Evolutionary conservation across 208 protist species (phyloP).

Genomic region (Leishmania lainsoni): DNA sequence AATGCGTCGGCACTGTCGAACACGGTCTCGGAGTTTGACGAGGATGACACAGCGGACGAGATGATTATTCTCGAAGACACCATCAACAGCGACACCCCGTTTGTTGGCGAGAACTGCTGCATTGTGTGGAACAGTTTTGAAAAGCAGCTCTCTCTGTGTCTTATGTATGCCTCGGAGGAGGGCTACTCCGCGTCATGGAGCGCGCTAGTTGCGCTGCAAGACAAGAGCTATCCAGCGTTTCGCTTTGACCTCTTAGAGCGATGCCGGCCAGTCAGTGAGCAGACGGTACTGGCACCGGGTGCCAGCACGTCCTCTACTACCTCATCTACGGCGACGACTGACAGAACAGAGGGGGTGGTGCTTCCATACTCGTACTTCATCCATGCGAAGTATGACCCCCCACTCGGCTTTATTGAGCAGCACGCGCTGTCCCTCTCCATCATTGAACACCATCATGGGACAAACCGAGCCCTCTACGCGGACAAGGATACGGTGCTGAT

Average conservation of each 20-base stretch:
- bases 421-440: conserved; percentile 74
- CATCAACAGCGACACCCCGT: conserved; percentile 74
- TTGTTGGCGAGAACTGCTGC: conserved; percentile 85
- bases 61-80: conserved; percentile 70
- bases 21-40: conserved; percentile 30
- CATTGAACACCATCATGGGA: conserved; percentile 59
- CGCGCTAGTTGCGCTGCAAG: conserved; percentile 70
- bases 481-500: conserved; percentile 41
- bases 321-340: neutral
- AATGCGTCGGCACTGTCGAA: conserved; percentile 1
- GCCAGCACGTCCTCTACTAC: conserved; percentile 15
- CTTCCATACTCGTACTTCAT: conserved; percentile 75
- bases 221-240: conserved; percentile 66
- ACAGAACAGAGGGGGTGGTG: conserved; percentile 11
- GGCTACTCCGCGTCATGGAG: conserved; percentile 79
- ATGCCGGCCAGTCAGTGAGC: conserved; percentile 26
- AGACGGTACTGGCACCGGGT: neutral
- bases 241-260: conserved; percentile 55
- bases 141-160: conserved; percentile 71
- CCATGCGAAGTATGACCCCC: conserved; percentile 64
- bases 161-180: conserved; percentile 79
- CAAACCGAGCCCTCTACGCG: conserved; percentile 51
- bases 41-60: conserved; percentile 25
- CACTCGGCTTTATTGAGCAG: conserved; percentile 75
- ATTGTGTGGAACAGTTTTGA: conserved; percentile 90